Evolutionary conservation across 306 rosid genomes (phyloP).

Genomic region (Calophaca sinica): DNA sequence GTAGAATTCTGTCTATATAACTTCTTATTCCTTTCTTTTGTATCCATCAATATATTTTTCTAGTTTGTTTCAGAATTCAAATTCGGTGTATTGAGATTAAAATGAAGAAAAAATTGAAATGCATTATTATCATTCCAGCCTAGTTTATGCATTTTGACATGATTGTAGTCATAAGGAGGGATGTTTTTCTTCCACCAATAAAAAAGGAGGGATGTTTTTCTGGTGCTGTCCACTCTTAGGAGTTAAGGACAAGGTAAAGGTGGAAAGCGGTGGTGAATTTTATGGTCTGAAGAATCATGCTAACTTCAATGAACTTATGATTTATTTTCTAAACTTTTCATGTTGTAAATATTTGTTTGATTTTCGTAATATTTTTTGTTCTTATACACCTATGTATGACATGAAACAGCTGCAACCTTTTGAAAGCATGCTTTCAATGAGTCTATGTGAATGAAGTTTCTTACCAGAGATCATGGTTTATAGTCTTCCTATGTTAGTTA

Average conservation of each 20-base stretch:
- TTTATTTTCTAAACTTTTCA: neutral
- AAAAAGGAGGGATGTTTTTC: neutral
- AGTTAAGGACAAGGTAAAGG: constrained; percentile 23
- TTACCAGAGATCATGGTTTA: constrained; percentile 25
- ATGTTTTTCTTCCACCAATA: too few relatives aligned
- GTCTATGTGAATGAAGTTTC: neutral
- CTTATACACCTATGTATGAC: neutral
- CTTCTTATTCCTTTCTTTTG: too few relatives aligned
- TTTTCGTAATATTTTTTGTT: neutral
- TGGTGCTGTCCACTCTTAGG: neutral
- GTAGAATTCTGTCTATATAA: neutral
- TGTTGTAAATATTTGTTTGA: neutral
- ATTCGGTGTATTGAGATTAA: neutral
- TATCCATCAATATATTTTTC: neutral
- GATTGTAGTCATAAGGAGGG: neutral
- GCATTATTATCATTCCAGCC: neutral
- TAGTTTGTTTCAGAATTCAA: neutral
- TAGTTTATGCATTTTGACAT: constrained; percentile 12
- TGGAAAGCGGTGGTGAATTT: neutral
- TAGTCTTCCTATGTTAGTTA: neutral
- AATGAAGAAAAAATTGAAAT: neutral
- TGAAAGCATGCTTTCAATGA: constrained; percentile 6
- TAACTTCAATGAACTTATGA: neutral
- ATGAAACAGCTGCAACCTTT: constrained; percentile 5
- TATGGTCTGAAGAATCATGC: neutral